These are phyloP conservation scores for Metarhizium anisopliae DNA, from an alignment of 2,329 filamentous ascomycete genomes.

Conservation along the genomic window DNA sequence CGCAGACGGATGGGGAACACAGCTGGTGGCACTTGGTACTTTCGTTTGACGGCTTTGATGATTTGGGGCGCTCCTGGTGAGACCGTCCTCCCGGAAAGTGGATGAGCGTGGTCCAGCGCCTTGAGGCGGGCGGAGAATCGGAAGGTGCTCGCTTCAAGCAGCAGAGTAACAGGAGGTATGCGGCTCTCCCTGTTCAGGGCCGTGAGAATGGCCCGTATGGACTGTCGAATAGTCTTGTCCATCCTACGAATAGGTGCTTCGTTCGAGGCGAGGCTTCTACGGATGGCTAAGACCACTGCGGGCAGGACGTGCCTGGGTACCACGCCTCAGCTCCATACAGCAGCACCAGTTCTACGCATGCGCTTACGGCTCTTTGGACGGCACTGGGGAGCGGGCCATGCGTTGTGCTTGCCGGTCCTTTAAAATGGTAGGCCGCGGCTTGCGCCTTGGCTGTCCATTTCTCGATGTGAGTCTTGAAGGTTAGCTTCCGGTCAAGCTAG, in stretches of 20 bases:
- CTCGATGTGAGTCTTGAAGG: conserved; percentile 10
- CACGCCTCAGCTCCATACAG: no score
- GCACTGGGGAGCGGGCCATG: neutral
- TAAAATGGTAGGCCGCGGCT: conserved; percentile 6
- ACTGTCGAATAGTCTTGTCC: no score
- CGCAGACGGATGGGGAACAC: neutral
- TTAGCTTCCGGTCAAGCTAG: conserved; percentile 11
- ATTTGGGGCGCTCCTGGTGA: neutral
- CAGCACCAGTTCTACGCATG: no score
- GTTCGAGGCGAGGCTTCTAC: no score
- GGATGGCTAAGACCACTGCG: no score
- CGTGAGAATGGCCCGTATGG: neutral
- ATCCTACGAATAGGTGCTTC: no score
- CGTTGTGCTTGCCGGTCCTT: neutral
- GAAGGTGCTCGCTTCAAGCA: neutral
- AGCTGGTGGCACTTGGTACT: neutral
- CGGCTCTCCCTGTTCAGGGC: neutral
- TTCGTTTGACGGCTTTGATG: neutral
- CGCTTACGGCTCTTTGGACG: neutral
- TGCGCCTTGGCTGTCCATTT: conserved; percentile 10
- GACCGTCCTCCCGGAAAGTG: neutral
- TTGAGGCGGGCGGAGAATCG: neutral
- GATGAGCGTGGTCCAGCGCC: neutral
- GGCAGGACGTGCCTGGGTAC: no score
- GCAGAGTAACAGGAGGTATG: neutral